phyloP scores from a whole-genome alignment of 2,329 filamentous ascomycete species.

The Penicillium janthinellum region DNA sequence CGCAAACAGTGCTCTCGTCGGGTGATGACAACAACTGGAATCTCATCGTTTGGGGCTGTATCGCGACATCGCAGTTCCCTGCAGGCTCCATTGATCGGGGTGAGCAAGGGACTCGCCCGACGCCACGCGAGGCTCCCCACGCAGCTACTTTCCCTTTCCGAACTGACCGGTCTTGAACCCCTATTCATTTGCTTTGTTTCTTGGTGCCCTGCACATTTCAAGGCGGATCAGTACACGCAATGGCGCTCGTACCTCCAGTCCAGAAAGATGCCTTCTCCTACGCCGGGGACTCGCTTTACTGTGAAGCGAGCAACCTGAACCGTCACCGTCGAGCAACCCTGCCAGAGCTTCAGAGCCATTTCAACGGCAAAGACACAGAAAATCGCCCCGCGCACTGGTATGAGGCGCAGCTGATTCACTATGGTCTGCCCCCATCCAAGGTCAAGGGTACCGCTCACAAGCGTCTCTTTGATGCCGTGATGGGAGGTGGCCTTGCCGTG shows the following conservation, averaged over 20 bases:
- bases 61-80: neutral
- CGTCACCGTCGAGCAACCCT: conserved; percentile 4
- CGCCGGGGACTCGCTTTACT: conserved; percentile 1
- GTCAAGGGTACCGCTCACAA: neutral
- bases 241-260: neutral
- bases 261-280: neutral
- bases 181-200: neutral
- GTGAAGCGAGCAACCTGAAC: conserved; percentile 5
- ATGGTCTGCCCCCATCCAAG: neutral
- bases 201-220: neutral
- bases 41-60: neutral
- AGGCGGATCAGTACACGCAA: neutral
- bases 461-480: neutral
- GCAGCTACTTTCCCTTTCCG: neutral
- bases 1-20: neutral
- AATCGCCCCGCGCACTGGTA: neutral
- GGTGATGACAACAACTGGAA: neutral
- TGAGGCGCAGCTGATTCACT: neutral
- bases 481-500: neutral
- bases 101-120: neutral
- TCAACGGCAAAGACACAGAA: neutral
- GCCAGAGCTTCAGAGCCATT: neutral
- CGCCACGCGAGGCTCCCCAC: neutral
- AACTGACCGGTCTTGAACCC: neutral
- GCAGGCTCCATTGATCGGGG: neutral